These are phyloP conservation scores for Phialemoniopsis sp. DNA, from an alignment of 2,329 filamentous ascomycete species.

Conservation along the genomic window DNA sequence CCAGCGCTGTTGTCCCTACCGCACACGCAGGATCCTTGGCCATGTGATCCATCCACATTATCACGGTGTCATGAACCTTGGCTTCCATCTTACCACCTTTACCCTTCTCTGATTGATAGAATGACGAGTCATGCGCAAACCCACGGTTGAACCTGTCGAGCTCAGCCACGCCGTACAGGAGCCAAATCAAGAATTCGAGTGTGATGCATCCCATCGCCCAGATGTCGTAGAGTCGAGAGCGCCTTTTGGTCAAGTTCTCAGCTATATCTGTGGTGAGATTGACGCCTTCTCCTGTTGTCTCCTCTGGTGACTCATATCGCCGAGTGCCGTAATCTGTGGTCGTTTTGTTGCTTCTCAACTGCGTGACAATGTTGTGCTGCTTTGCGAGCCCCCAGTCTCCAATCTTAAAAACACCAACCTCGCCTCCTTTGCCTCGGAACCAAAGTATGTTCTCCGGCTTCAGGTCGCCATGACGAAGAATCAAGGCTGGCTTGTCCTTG, in stretches of 20 bases:
- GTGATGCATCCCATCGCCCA: conserved; percentile 24
- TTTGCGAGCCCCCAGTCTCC: conserved; percentile 10
- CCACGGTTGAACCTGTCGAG: neutral
- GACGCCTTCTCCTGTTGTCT: no score
- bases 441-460: conserved; percentile 10
- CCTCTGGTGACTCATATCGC: conserved; percentile 8
- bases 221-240: conserved; percentile 17
- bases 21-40: no score
- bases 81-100: no score
- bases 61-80: no score
- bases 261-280: neutral
- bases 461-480: conserved; percentile 9
- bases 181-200: conserved; percentile 20
- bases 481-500: conserved; percentile 1
- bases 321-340: conserved; percentile 3
- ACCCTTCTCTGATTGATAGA: no score
- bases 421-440: conserved; percentile 1
- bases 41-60: no score
- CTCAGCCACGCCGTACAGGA: conserved; percentile 11
- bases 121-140: no score
- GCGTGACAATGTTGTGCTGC: conserved; percentile 2
- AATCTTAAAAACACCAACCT: conserved; percentile 3
- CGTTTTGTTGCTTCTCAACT: neutral
- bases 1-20: no score
- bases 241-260: no score